A percentile compares a stretch with the other conserved stretches of the same genome.
phyloP scores from a whole-genome alignment of 179 eudicot genomes.

The Silene vulgaris region DNA sequence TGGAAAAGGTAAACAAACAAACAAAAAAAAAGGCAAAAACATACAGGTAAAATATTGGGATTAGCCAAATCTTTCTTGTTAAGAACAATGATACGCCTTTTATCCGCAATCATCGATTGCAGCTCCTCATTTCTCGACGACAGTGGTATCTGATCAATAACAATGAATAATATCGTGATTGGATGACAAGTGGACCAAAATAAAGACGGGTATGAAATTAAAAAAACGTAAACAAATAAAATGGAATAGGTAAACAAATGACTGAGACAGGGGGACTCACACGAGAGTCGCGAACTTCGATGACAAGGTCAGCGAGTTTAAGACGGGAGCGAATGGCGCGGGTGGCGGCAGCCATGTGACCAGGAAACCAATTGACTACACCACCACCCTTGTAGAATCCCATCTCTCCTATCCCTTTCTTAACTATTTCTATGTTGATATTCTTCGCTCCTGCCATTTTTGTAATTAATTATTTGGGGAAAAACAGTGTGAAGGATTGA shows the following conservation, averaged over 20 bases:
- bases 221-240: no score
- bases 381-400: conserved; percentile 72
- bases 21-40: background rate
- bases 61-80: conserved; percentile 95
- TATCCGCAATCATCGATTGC: conserved; percentile 61
- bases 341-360: conserved; percentile 98
- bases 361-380: conserved; percentile 82
- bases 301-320: conserved; percentile 80
- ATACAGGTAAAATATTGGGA: conserved; percentile 84
- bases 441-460: background rate
- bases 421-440: conserved; percentile 12
- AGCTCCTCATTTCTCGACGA: conserved; percentile 79
- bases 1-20: background rate
- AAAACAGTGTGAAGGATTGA: no score
- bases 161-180: background rate
- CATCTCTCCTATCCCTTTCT: conserved; percentile 64
- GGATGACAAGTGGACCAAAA: no score
- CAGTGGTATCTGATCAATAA: conserved; percentile 59
- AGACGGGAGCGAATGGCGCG: conserved; percentile 90
- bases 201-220: no score
- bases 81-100: conserved; percentile 76
- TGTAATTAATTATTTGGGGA: no score
- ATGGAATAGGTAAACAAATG: background rate
- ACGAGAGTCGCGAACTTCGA: conserved; percentile 92
- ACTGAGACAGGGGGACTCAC: conserved; percentile 24